Evolutionary conservation across 1,139 yeast species (phyloP).

Genomic region (Saccharomyces hybrid): DNA sequence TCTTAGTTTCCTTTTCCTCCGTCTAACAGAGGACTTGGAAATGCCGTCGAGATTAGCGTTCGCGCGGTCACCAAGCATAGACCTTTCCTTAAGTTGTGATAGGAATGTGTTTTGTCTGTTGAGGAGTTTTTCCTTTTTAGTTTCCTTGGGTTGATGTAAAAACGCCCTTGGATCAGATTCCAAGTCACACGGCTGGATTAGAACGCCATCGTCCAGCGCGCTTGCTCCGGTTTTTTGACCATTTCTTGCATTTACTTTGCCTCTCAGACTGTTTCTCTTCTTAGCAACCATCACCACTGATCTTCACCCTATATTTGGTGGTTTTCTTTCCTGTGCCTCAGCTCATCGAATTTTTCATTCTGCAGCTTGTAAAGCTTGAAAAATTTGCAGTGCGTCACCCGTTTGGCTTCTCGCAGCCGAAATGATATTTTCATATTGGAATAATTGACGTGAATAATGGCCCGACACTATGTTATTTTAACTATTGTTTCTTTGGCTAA

Average conservation of each 20-base stretch:
- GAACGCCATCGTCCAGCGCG: slow-evolving; percentile 5
- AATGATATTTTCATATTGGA: neutral
- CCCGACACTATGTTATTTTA: neutral
- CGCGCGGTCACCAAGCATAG: slow-evolving; percentile 17
- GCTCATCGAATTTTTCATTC: neutral
- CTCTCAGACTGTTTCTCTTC: slow-evolving; percentile 42
- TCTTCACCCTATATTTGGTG: neutral
- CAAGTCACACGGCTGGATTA: slow-evolving; percentile 12
- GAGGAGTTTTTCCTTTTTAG: slow-evolving; percentile 48
- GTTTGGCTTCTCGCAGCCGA: neutral
- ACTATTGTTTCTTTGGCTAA: neutral
- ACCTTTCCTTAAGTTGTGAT: slow-evolving; percentile 32
- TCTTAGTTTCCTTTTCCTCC: slow-evolving; percentile 56
- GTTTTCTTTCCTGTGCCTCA: neutral
- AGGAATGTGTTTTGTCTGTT: slow-evolving; percentile 32
- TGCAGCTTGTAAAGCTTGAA: neutral
- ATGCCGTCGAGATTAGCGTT: slow-evolving; percentile 34
- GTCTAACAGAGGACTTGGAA: slow-evolving; percentile 56
- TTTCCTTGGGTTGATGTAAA: slow-evolving; percentile 45
- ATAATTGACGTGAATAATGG: neutral
- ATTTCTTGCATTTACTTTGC: slow-evolving; percentile 33
- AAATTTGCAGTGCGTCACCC: neutral
- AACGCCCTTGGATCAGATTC: slow-evolving; percentile 41
- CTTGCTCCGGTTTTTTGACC: slow-evolving; percentile 8
- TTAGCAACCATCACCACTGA: slow-evolving; percentile 35